phyloP scores from a whole-genome alignment of 768 basidiomycete genomes.

The Podaxis carcinomalis region DNA sequence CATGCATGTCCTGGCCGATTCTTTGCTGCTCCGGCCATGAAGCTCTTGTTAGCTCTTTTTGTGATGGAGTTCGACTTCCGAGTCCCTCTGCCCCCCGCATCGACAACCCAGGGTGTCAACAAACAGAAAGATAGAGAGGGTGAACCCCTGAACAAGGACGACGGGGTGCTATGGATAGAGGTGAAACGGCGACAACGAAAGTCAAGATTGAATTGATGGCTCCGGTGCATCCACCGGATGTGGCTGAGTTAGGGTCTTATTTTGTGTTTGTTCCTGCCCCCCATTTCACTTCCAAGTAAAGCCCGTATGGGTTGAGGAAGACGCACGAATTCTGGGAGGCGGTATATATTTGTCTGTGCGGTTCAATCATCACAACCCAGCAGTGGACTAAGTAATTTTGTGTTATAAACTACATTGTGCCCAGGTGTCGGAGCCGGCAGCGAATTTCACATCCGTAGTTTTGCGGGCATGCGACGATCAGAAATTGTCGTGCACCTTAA shows the following conservation, averaged over 20 bases:
- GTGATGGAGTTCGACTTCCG: conserved; percentile 6
- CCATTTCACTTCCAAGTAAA: too few relatives aligned
- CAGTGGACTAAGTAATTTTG: too few relatives aligned
- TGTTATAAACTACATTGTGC: too few relatives aligned
- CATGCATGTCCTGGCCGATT: conserved; percentile 26
- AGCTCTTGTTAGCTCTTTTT: conserved; percentile 13
- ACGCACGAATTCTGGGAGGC: too few relatives aligned
- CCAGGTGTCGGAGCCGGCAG: too few relatives aligned
- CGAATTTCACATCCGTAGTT: too few relatives aligned
- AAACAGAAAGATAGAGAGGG: background rate
- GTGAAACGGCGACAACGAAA: background rate
- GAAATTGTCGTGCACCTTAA: too few relatives aligned
- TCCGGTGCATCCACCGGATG: background rate
- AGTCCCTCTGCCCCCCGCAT: background rate
- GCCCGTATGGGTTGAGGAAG: too few relatives aligned
- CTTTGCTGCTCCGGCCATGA: conserved; percentile 14
- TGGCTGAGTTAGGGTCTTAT: background rate
- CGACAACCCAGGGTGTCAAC: background rate
- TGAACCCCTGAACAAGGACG: background rate
- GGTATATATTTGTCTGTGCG: too few relatives aligned
- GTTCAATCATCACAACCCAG: too few relatives aligned
- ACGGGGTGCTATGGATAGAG: conserved; percentile 7
- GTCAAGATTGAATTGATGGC: background rate
- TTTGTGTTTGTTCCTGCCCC: background rate
- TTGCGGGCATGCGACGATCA: too few relatives aligned